Percentiles rank a stretch among this genome's conserved stretches.
Evolutionary conservation across 257 asterid genomes (phyloP).

Genomic region (Solanum sitiens): DNA sequence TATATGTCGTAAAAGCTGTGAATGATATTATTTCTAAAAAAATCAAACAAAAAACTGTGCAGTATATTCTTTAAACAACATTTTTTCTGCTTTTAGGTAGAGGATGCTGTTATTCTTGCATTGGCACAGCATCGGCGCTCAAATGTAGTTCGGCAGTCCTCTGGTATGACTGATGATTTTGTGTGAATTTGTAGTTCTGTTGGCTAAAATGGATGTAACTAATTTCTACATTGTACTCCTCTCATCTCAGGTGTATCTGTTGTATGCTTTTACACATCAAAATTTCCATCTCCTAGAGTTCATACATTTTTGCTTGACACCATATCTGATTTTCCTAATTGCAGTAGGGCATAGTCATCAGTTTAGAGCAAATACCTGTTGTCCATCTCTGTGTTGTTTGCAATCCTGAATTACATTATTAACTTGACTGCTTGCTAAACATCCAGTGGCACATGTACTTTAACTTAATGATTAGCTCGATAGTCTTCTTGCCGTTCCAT

Average conservation of each 20-base stretch:
- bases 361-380: background rate
- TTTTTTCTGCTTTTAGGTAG: conserved; percentile 53
- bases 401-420: background rate
- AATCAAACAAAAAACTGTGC: background rate
- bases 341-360: background rate
- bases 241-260: background rate
- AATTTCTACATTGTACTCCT: background rate
- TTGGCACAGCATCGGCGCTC: conserved; percentile 76
- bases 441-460: background rate
- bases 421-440: background rate
- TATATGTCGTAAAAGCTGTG: background rate
- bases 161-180: conserved; percentile 35
- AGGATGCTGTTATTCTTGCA: conserved; percentile 83
- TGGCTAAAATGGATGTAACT: background rate
- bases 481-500: background rate
- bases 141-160: conserved; percentile 64
- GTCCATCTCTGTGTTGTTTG: background rate
- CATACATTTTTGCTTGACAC: background rate
- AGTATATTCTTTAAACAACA: background rate
- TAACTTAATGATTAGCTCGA: background rate
- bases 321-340: background rate
- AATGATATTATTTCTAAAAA: background rate
- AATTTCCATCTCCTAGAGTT: background rate
- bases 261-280: background rate
- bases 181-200: background rate